Evolutionary conservation across 2,329 filamentous ascomycete genomes (phyloP).

Genomic region (Scedosporium minutisporum): DNA sequence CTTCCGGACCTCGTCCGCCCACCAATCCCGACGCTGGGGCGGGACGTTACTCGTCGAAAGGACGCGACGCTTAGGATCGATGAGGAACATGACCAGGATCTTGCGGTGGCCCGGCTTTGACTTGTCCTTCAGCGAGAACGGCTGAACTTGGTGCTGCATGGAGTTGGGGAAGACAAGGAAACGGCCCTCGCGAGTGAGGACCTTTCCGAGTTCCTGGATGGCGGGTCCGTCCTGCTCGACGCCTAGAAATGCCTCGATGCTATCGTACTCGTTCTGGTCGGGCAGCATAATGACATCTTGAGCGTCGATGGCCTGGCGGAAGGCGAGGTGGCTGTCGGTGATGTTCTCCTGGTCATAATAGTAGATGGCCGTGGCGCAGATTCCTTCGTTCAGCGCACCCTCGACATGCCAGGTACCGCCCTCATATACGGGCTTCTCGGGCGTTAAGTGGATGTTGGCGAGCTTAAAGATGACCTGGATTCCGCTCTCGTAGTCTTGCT

Average conservation of each 20-base stretch:
- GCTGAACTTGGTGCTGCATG: conserved; percentile 38
- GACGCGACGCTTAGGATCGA: conserved; percentile 44
- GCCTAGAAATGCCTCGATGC: conserved; percentile 25
- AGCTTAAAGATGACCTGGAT: conserved; percentile 57
- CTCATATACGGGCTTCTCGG: conserved; percentile 43
- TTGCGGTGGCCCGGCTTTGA: conserved; percentile 44
- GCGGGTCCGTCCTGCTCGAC: conserved; percentile 13
- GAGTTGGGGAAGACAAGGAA: conserved; percentile 33
- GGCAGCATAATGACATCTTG: conserved; percentile 17
- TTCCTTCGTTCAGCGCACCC: conserved; percentile 50
- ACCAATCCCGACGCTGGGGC: conserved; percentile 27
- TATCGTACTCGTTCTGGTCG: conserved; percentile 22
- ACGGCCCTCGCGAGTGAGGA: conserved; percentile 30
- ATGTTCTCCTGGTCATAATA: conserved; percentile 55
- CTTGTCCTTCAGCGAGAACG: conserved; percentile 38
- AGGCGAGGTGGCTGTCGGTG: conserved; percentile 37
- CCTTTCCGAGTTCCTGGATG: conserved; percentile 27
- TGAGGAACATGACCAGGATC: conserved; percentile 48
- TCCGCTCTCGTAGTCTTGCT: conserved; percentile 13
- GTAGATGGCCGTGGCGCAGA: conserved; percentile 53
- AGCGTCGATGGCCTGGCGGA: conserved; percentile 32
- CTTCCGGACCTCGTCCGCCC: conserved; percentile 35
- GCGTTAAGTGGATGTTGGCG: conserved; percentile 49
- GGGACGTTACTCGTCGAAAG: conserved; percentile 32
- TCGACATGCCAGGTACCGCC: conserved; percentile 48